phyloP scores from a whole-genome alignment of 2,329 filamentous ascomycete genomes.

The Aureobasidium sp. region DNA sequence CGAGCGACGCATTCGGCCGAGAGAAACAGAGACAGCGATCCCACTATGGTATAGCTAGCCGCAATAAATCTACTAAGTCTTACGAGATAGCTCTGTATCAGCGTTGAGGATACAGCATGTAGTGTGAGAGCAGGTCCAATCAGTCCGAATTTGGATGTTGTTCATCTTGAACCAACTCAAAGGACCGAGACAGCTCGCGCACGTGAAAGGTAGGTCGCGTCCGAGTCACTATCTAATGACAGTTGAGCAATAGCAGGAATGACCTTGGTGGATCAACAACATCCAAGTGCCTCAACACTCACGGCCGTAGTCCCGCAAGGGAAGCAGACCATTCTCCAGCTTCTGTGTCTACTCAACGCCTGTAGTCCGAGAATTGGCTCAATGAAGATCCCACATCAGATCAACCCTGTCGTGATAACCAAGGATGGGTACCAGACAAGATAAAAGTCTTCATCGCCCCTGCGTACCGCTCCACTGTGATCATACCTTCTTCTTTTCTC shows the following conservation, averaged over 20 bases:
- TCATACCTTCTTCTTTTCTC: neutral
- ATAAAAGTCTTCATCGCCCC: neutral
- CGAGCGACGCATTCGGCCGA: neutral
- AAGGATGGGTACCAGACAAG: neutral
- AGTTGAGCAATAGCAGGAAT: conserved; percentile 10
- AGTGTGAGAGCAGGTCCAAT: neutral
- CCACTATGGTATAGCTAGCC: neutral
- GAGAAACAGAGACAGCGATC: neutral
- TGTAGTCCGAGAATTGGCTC: neutral
- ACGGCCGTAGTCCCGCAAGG: neutral
- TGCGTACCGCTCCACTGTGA: neutral
- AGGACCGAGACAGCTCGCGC: too few relatives aligned
- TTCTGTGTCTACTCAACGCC: neutral
- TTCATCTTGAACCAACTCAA: too few relatives aligned
- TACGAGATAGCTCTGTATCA: conserved; percentile 7
- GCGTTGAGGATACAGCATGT: neutral
- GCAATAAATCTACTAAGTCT: neutral
- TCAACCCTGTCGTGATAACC: neutral
- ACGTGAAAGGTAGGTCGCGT: neutral
- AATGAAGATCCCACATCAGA: neutral
- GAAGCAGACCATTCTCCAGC: neutral
- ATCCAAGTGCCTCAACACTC: neutral
- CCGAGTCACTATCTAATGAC: conserved; percentile 1
- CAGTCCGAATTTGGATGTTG: neutral
- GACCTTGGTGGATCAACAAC: neutral